Conservation (phyloP, 1,284 basidiomycete species). For the Tylopilus sp. region DNA sequence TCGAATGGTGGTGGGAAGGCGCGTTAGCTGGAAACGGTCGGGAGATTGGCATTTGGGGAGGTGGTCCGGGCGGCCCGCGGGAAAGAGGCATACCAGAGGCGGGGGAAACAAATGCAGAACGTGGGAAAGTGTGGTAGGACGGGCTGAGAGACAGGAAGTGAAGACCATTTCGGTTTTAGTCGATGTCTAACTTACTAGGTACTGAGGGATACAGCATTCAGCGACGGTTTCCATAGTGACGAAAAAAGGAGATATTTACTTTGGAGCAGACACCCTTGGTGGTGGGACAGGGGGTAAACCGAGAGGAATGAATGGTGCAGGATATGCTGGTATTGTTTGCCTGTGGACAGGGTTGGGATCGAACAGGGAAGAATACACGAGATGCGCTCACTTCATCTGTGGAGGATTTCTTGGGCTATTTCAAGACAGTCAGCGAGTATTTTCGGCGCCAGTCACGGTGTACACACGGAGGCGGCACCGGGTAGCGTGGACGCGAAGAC, state of each 20-base stretch:
- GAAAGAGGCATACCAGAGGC: neutral
- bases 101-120: slow-evolving; percentile 14
- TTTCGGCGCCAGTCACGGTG: neutral
- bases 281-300: slow-evolving; percentile 19
- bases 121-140: slow-evolving; percentile 33
- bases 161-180: slow-evolving; percentile 11
- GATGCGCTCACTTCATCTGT: slow-evolving; percentile 17
- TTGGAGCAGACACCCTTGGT: slow-evolving; percentile 15
- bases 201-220: slow-evolving; percentile 12
- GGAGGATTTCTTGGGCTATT: slow-evolving; percentile 12
- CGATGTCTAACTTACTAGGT: slow-evolving; percentile 24
- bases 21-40: neutral
- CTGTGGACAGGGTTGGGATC: slow-evolving; percentile 8
- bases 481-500: slow-evolving; percentile 19
- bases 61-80: neutral
- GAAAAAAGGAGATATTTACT: slow-evolving; percentile 14
- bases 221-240: slow-evolving; percentile 1
- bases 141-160: slow-evolving; percentile 20
- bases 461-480: slow-evolving; percentile 20
- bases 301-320: slow-evolving; percentile 18
- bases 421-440: slow-evolving; percentile 1
- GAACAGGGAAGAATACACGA: neutral
- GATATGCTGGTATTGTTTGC: slow-evolving; percentile 16
- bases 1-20: slow-evolving; percentile 10
- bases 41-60: neutral